Conservation (phyloP, 2,329 filamentous ascomycete genomes). For the Sporothrix humicola region DNA sequence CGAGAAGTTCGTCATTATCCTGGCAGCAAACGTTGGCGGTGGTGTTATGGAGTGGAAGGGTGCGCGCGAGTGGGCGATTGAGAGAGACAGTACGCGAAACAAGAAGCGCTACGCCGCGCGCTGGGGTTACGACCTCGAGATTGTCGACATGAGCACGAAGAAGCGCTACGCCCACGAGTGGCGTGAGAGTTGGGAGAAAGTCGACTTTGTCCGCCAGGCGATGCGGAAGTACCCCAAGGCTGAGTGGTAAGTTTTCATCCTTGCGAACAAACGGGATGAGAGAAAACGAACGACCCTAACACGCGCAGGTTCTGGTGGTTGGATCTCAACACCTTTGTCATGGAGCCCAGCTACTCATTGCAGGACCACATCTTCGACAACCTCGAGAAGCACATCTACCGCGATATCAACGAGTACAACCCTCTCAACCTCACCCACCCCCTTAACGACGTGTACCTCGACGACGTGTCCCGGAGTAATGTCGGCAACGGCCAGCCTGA, state of each 20-base stretch:
- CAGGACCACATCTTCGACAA: slow-evolving; percentile 89
- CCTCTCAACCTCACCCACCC: slow-evolving; percentile 93
- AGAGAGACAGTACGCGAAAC: slow-evolving; percentile 93
- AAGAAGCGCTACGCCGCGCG: slow-evolving; percentile 84
- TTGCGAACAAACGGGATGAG: too few relatives aligned
- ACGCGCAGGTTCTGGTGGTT: slow-evolving; percentile 95
- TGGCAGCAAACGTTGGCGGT: slow-evolving; percentile 91
- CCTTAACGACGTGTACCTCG: slow-evolving; percentile 73
- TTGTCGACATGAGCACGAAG: slow-evolving; percentile 98
- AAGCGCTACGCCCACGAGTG: slow-evolving; percentile 98
- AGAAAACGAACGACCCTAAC: slow-evolving; percentile 36
- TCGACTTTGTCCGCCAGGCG: slow-evolving; percentile 86
- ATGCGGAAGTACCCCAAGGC: slow-evolving; percentile 94
- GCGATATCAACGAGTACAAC: slow-evolving; percentile 96
- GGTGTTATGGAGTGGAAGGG: slow-evolving; percentile 99
- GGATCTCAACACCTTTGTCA: slow-evolving; percentile 95
- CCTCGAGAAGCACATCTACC: slow-evolving; percentile 76
- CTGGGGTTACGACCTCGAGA: slow-evolving; percentile 96
- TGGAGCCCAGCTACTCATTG: slow-evolving; percentile 91
- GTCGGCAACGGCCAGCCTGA: slow-evolving; percentile 76
- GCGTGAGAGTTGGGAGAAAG: slow-evolving; percentile 99
- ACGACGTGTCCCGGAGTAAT: slow-evolving; percentile 71
- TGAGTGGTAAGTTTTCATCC: slow-evolving; percentile 74
- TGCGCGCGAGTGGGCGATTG: slow-evolving; percentile 95
- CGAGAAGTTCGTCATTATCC: slow-evolving; percentile 88